Conservation (phyloP, 148 eudicot genomes). For the Rhododendron simsii region DNA sequence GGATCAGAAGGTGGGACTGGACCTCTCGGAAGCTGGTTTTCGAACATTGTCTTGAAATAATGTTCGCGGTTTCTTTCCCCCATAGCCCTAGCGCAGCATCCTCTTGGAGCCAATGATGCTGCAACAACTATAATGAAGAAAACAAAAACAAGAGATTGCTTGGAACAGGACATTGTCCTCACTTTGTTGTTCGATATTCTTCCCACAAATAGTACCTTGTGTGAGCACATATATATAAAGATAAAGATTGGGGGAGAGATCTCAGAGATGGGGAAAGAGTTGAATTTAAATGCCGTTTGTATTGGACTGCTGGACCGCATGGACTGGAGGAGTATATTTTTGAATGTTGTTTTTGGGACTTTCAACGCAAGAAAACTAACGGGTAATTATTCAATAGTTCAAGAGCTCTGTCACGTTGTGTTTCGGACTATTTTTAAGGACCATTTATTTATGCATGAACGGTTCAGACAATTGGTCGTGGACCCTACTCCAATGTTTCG, state of each 20-base stretch:
- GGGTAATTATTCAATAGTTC: too few species aligned
- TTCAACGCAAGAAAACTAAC: background rate
- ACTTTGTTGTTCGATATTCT: background rate
- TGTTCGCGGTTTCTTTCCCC: background rate
- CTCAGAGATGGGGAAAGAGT: background rate
- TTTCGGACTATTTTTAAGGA: too few species aligned
- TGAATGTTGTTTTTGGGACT: background rate
- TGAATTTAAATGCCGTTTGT: background rate
- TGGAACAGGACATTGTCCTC: background rate
- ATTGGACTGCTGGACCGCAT: background rate
- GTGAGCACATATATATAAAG: background rate
- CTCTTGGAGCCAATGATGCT: constrained; percentile 12
- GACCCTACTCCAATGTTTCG: background rate
- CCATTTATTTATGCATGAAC: too few species aligned
- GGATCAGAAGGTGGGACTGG: constrained; percentile 49
- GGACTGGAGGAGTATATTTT: background rate
- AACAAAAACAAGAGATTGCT: background rate
- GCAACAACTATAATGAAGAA: constrained; percentile 8
- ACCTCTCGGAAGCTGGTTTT: constrained; percentile 39
- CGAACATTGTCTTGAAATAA: constrained; percentile 9
- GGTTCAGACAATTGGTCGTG: background rate
- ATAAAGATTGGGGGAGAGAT: background rate
- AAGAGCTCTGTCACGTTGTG: too few species aligned
- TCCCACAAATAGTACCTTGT: background rate
- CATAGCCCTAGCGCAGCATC: constrained; percentile 14